A percentile compares a stretch with the other conserved stretches of the same genome.
Evolutionary conservation across 495 filamentous ascomycete species (phyloP).

Genomic region (Neurospora pannonica): DNA sequence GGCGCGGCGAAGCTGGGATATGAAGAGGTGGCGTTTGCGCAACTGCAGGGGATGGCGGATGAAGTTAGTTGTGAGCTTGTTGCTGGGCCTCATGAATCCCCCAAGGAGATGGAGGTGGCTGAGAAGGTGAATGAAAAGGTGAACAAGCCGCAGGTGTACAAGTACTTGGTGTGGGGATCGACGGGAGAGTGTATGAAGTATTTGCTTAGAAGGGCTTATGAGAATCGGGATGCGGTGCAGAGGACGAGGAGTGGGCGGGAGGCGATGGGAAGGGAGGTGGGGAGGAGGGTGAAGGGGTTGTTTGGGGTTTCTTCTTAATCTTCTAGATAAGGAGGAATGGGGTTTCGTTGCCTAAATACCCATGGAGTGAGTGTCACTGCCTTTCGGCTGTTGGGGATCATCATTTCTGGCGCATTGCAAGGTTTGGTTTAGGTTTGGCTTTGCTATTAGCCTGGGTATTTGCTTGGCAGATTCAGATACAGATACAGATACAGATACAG

Average conservation of each 20-base stretch:
- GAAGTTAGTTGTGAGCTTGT: conserved; percentile 82
- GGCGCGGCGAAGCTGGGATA: conserved; percentile 22
- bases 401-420: not conserved
- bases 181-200: conserved; percentile 93
- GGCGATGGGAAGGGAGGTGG: conserved; percentile 65
- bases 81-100: conserved; percentile 29
- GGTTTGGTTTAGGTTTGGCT: not conserved
- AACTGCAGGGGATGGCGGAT: conserved; percentile 95
- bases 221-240: conserved; percentile 83
- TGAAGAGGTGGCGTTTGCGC: conserved; percentile 67
- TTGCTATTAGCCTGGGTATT: not conserved
- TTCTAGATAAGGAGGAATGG: too few species aligned
- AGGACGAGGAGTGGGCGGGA: conserved; percentile 65
- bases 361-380: too few species aligned
- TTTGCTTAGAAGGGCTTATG: conserved; percentile 70
- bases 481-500: not conserved
- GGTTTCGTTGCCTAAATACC: too few species aligned
- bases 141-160: conserved; percentile 59
- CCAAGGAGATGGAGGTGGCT: not conserved
- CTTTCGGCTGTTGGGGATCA: too few species aligned
- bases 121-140: conserved; percentile 7
- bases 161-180: conserved; percentile 87
- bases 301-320: conserved; percentile 25
- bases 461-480: not conserved
- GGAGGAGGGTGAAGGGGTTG: conserved; percentile 45